Evolutionary conservation across 179 eudicot genomes (phyloP).

Genomic region (Silene vulgaris): DNA sequence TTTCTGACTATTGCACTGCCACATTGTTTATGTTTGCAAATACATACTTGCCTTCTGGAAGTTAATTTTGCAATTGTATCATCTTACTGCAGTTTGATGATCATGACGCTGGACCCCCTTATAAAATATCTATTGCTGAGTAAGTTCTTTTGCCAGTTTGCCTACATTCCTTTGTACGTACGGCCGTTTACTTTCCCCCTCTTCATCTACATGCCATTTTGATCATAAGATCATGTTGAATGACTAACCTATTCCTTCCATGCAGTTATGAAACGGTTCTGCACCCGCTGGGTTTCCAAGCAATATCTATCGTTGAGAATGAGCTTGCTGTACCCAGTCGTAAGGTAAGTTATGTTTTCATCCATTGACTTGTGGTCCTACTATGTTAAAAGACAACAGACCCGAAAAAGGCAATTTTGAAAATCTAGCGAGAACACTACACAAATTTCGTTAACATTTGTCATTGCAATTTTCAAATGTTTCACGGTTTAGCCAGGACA

Average conservation of each 20-base stretch:
- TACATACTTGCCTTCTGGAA: not conserved
- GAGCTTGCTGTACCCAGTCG: conserved; percentile 61
- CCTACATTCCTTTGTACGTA: not conserved
- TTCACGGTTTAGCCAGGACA: not conserved
- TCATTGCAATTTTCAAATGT: too few relatives aligned
- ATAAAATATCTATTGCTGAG: conserved; percentile 46
- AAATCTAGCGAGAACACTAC: too few relatives aligned
- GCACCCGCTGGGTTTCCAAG: conserved; percentile 53
- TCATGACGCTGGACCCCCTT: conserved; percentile 84
- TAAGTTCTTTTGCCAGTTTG: too few relatives aligned
- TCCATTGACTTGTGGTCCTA: too few relatives aligned
- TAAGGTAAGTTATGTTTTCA: conserved; percentile 35
- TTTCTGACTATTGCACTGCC: not conserved
- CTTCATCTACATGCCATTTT: not conserved
- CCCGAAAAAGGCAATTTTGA: too few relatives aligned
- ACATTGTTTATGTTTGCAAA: not conserved
- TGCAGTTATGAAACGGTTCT: conserved; percentile 60
- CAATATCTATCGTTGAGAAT: conserved; percentile 50
- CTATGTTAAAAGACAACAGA: too few relatives aligned
- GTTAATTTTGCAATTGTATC: not conserved
- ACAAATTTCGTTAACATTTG: too few relatives aligned
- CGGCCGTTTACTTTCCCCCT: not conserved
- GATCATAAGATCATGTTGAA: not conserved
- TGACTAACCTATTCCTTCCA: conserved; percentile 4
- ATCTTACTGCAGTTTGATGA: conserved; percentile 53